Conservation (phyloP, 495 filamentous ascomycete genomes). For the Aspergillus campestris region DNA sequence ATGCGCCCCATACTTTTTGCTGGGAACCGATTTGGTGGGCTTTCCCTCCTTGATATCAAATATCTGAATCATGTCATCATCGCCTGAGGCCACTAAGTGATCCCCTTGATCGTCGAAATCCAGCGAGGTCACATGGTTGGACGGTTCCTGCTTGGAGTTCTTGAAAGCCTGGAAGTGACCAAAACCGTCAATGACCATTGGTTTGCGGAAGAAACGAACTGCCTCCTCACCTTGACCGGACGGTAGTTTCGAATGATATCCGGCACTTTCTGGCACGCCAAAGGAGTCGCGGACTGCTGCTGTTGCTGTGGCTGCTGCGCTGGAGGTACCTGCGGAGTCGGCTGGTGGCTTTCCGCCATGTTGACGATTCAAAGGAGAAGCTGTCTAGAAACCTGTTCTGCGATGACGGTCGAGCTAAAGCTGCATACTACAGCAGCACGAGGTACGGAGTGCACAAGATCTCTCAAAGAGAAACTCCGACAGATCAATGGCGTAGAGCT, state of each 20-base stretch:
- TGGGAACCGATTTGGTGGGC: constrained; percentile 69
- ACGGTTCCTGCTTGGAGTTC: constrained; percentile 29
- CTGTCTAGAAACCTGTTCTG: neutral
- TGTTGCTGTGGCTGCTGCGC: constrained; percentile 15
- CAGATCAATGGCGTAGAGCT: too few relatives aligned
- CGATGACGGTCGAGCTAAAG: too few relatives aligned
- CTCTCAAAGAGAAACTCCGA: too few relatives aligned
- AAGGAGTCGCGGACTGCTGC: constrained; percentile 17
- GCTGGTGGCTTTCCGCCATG: constrained; percentile 29
- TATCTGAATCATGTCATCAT: constrained; percentile 89
- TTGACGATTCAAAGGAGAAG: neutral
- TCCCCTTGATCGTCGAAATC: constrained; percentile 96
- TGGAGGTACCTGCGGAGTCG: constrained; percentile 17
- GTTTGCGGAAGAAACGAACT: neutral
- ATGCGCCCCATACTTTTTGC: constrained; percentile 92
- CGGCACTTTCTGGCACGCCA: constrained; percentile 33
- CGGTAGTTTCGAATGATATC: constrained; percentile 40
- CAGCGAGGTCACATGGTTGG: constrained; percentile 56
- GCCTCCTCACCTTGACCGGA: constrained; percentile 35
- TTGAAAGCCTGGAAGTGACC: constrained; percentile 24
- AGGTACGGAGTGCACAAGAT: too few relatives aligned
- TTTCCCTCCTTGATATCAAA: constrained; percentile 88
- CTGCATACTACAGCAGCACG: too few relatives aligned
- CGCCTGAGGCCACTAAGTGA: constrained; percentile 74
- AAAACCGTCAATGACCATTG: constrained; percentile 5